Evolutionary conservation across 768 basidiomycete species (phyloP).

Genomic region (Hericium erinaceus): DNA sequence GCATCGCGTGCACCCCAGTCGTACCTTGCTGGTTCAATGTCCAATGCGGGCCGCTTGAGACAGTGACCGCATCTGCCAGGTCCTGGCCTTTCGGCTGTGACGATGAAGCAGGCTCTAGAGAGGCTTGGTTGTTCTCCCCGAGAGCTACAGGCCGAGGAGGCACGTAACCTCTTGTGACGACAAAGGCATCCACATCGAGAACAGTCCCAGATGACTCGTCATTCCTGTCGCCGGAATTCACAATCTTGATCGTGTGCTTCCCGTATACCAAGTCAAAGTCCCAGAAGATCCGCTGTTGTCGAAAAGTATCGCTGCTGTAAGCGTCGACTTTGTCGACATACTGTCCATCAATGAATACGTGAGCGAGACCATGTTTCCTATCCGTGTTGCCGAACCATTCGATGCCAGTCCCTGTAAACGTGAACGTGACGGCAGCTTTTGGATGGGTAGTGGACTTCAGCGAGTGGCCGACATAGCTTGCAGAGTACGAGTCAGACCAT

Average conservation of each 20-base stretch:
- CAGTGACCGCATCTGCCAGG: constrained; percentile 11
- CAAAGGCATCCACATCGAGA: constrained; percentile 56
- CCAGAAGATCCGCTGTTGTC: constrained; percentile 62
- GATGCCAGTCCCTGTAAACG: constrained; percentile 65
- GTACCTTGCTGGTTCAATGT: constrained; percentile 52
- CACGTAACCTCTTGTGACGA: constrained; percentile 41
- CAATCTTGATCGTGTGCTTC: constrained; percentile 55
- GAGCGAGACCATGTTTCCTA: constrained; percentile 41
- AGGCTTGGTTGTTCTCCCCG: background rate
- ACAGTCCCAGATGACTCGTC: constrained; percentile 25
- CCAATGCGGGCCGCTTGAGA: constrained; percentile 31
- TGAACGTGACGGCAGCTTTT: constrained; percentile 43
- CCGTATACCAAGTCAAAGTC: constrained; percentile 39
- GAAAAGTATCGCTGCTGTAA: constrained; percentile 26
- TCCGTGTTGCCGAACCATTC: constrained; percentile 69
- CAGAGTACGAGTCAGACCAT: constrained; percentile 50
- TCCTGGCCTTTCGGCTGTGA: constrained; percentile 8
- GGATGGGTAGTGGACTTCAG: constrained; percentile 39
- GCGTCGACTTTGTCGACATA: constrained; percentile 36
- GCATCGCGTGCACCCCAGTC: constrained; percentile 76
- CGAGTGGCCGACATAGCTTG: constrained; percentile 39
- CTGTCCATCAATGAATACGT: constrained; percentile 51
- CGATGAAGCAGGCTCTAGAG: background rate
- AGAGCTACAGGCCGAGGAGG: constrained; percentile 1
- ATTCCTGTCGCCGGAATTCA: constrained; percentile 39